phyloP scores from a whole-genome alignment of 176 grass and related monocot genomes.

The Triticum aestivum region DNA sequence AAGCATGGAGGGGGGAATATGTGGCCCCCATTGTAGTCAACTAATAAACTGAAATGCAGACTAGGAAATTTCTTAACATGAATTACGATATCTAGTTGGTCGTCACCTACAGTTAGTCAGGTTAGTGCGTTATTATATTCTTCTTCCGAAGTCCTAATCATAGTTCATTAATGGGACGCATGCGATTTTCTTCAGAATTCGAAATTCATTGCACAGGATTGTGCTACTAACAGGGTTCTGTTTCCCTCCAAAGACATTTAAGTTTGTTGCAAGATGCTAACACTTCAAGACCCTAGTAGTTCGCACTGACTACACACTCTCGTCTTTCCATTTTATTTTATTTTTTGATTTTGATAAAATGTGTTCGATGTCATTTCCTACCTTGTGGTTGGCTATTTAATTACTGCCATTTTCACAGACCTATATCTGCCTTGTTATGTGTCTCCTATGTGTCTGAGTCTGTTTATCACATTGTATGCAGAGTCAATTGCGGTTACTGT shows the following conservation, averaged over 20 bases:
- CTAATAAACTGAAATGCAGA: background rate
- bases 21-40: background rate
- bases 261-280: background rate
- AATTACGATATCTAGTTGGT: background rate
- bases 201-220: background rate
- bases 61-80: background rate
- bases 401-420: background rate
- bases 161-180: background rate
- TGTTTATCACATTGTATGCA: background rate
- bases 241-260: background rate
- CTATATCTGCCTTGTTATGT: constrained; percentile 4
- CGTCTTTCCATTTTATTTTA: background rate
- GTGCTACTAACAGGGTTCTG: background rate
- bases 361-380: background rate
- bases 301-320: background rate
- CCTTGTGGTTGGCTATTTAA: background rate
- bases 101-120: background rate
- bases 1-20: background rate
- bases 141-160: background rate
- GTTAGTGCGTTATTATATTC: background rate
- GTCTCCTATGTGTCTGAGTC: background rate
- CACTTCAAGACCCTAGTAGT: background rate
- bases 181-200: background rate
- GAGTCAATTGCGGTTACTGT: background rate
- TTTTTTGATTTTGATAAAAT: background rate